Evolutionary conservation across 371 early-diverging fungal species (phyloP), one percentile per base, ranked within the genome.

Genomic region (Syncephalastrum monosporum): DNA sequence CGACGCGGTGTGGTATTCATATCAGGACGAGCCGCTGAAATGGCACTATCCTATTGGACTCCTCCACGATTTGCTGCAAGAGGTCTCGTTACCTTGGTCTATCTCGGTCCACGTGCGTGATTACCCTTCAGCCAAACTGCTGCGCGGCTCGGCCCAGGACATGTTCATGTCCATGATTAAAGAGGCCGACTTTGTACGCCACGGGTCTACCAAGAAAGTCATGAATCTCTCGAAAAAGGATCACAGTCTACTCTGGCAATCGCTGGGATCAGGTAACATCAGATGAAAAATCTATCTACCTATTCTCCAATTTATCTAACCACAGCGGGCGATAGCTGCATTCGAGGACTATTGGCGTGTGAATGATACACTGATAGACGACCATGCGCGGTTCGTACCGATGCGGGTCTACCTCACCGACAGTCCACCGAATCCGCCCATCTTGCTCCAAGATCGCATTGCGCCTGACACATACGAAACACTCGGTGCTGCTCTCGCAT

Each of bases 31-130:
- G 52, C 89, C 90, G 7, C 61, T 90, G 52, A 86, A 85, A 65
- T 90, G 90, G 90, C 91, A 91, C 59, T 85, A 86, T 68, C 91
- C 89, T n/a, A 72, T 91, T 50, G 91, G 89, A 5, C 75, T 91
- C 6, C 67, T 90, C 13, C 82, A 78, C 56, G 91, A 90, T 51
- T 53, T 86, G 41, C 73, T 60, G 4, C 59, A 66, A 19, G 21
- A 21, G 19, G 44, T n/a, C 0, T 44, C 51, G n/a, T 57, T 79
- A 41, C 86, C 87, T 16, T 91, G 91, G 91, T 61, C 68, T 0
- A 63, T 91, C 42, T 86, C 79, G 14, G 71, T 88, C 1, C 87
- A 83, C 59, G 76, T 85, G 53, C 65, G 71, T 44, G 61, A 75
- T 50, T 86, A 85, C 59, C 91, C 91, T 0, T 68, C 65, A 6